A percentile compares a stretch with the other conserved stretches of the same genome.
These are phyloP conservation scores for Candida smagusa DNA, from an alignment of 1,139 yeast species.

Conservation along the genomic window DNA sequence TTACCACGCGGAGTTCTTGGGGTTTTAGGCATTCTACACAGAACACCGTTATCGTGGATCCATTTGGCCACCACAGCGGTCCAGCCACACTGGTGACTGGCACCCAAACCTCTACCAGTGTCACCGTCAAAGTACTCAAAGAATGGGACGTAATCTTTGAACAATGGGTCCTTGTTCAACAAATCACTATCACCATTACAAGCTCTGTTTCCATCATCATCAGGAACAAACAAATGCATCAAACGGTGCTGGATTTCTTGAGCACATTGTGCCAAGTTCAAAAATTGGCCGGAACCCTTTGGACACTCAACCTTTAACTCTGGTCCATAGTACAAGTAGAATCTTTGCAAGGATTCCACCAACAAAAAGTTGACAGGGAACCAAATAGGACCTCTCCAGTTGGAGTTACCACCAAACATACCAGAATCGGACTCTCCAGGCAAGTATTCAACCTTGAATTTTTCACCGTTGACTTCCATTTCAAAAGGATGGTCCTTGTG, in stretches of 20 bases:
- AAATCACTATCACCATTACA: slow-evolving; percentile 69
- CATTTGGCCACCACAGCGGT: slow-evolving; percentile 91
- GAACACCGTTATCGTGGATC: slow-evolving; percentile 86
- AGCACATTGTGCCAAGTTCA: slow-evolving; percentile 90
- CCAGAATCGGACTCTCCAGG: slow-evolving; percentile 96
- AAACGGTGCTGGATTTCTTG: slow-evolving; percentile 88
- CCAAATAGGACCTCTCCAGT: slow-evolving; percentile 99
- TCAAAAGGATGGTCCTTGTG: slow-evolving; percentile 85
- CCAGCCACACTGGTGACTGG: slow-evolving; percentile 98
- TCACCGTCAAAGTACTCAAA: slow-evolving; percentile 95
- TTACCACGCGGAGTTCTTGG: slow-evolving; percentile 41
- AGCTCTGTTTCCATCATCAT: slow-evolving; percentile 70
- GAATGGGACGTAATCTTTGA: slow-evolving; percentile 76
- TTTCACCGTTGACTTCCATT: slow-evolving; percentile 80
- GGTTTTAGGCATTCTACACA: slow-evolving; percentile 53
- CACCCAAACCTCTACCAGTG: slow-evolving; percentile 92
- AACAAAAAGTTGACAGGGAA: slow-evolving; percentile 88
- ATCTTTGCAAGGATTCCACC: slow-evolving; percentile 86
- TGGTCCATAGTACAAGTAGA: slow-evolving; percentile 87
- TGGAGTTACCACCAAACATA: slow-evolving; percentile 94
- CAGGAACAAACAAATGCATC: slow-evolving; percentile 74
- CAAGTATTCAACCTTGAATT: slow-evolving; percentile 72
- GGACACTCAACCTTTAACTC: slow-evolving; percentile 88
- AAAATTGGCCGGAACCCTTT: slow-evolving; percentile 73
- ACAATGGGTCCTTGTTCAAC: slow-evolving; percentile 67